A percentile compares a stretch with the other conserved stretches of the same genome.
Conservation (phyloP, 1,139 yeast genomes). For the Diutina mesorugosa region DNA sequence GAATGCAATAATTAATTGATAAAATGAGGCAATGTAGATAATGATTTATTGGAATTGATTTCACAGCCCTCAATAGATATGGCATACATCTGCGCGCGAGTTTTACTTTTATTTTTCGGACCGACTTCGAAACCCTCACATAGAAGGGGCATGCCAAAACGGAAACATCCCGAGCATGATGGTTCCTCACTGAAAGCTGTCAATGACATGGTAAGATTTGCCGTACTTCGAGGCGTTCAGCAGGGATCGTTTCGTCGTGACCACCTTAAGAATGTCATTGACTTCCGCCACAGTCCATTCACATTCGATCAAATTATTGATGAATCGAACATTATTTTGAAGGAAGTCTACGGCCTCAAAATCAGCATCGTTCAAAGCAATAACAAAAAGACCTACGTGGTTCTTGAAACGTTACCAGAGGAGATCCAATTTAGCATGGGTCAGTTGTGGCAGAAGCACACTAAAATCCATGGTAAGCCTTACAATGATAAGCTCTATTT, state of each 20-base stretch:
- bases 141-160: not conserved
- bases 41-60: not conserved
- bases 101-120: constrained; percentile 7
- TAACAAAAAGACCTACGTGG: not conserved
- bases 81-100: not conserved
- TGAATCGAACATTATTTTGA: not conserved
- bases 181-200: not conserved
- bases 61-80: not conserved
- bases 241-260: not conserved
- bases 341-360: not conserved
- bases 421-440: not conserved
- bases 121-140: constrained; percentile 8
- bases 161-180: not conserved
- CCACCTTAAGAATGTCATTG: not conserved
- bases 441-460: not conserved
- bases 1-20: no score
- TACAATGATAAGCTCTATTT: not conserved
- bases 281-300: not conserved
- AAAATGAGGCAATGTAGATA: no score
- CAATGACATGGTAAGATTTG: not conserved
- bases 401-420: not conserved
- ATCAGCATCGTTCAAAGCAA: not conserved
- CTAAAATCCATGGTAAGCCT: not conserved
- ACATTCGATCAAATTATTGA: not conserved
- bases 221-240: not conserved